phyloP scores from a whole-genome alignment of 2,329 filamentous ascomycete genomes.

The Huntiella omanensis region DNA sequence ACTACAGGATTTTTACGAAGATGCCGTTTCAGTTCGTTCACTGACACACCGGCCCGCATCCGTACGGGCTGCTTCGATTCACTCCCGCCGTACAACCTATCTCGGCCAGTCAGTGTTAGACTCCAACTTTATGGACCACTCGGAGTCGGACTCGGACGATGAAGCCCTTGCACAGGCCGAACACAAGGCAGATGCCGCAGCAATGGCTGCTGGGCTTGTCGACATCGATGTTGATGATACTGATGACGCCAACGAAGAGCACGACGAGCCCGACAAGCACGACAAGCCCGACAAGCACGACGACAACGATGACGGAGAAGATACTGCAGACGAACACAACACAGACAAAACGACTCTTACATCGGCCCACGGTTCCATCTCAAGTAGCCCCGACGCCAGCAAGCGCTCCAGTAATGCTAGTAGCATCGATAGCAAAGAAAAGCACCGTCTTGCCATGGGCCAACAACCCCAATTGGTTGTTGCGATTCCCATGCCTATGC shows the following conservation, averaged over 20 bases:
- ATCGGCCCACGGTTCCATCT: conserved; percentile 8
- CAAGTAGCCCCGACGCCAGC: conserved; percentile 9
- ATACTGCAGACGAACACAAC: conserved; percentile 9
- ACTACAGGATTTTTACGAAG: conserved; percentile 58
- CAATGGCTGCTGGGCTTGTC: background rate
- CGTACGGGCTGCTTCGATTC: background rate
- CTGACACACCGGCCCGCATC: conserved; percentile 29
- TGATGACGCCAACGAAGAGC: background rate
- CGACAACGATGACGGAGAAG: conserved; percentile 5
- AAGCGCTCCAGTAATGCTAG: conserved; percentile 11
- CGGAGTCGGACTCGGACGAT: background rate
- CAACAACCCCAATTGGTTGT: conserved; percentile 9
- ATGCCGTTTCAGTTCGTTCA: conserved; percentile 48
- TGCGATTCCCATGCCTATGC: conserved; percentile 10
- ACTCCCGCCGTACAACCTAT: background rate
- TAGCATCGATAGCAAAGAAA: conserved; percentile 10
- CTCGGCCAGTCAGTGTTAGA: conserved; percentile 14
- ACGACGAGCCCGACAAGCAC: background rate
- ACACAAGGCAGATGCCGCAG: conserved; percentile 1
- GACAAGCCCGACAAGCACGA: background rate
- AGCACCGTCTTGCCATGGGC: conserved; percentile 9
- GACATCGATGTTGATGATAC: conserved; percentile 3
- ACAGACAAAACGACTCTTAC: conserved; percentile 10
- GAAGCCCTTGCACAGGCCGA: conserved; percentile 1
- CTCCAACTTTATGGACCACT: conserved; percentile 13